phyloP scores from a whole-genome alignment of 768 basidiomycete species.

The Suillus ampliporus region DNA sequence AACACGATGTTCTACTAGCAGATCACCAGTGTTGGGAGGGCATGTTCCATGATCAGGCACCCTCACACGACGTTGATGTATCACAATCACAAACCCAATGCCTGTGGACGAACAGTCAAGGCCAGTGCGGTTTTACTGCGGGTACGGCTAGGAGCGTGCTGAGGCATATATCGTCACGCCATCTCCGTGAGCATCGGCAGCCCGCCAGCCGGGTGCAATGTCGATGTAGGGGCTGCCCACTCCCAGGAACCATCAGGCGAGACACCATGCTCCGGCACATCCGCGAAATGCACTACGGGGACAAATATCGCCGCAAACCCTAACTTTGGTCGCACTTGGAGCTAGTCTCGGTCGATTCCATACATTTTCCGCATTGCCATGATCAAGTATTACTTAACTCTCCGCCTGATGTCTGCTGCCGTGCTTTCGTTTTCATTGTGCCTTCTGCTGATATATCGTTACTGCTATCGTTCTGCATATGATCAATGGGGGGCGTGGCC shows the following conservation, averaged over 20 bases:
- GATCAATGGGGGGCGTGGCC: too few species aligned
- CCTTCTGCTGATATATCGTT: too few species aligned
- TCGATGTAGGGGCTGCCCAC: background rate
- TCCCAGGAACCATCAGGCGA: accelerated
- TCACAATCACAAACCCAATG: background rate
- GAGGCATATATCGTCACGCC: background rate
- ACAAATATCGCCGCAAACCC: background rate
- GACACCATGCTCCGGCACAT: background rate
- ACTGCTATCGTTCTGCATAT: too few species aligned
- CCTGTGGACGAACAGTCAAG: background rate
- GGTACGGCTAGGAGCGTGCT: background rate
- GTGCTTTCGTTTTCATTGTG: too few species aligned
- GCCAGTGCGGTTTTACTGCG: background rate
- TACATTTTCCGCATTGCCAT: too few species aligned
- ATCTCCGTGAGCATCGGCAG: conserved; percentile 1
- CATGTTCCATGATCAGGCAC: background rate
- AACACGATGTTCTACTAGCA: too few species aligned
- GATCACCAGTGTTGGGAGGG: background rate
- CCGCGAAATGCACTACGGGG: background rate
- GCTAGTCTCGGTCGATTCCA: too few species aligned
- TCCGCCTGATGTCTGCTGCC: too few species aligned
- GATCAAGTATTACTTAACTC: too few species aligned
- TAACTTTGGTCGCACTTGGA: too few species aligned
- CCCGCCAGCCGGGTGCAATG: background rate
- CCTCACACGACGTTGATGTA: background rate